Conservation (phyloP, 192 early-diverging fungal genomes). For the Spizellomyces punctatus region DNA sequence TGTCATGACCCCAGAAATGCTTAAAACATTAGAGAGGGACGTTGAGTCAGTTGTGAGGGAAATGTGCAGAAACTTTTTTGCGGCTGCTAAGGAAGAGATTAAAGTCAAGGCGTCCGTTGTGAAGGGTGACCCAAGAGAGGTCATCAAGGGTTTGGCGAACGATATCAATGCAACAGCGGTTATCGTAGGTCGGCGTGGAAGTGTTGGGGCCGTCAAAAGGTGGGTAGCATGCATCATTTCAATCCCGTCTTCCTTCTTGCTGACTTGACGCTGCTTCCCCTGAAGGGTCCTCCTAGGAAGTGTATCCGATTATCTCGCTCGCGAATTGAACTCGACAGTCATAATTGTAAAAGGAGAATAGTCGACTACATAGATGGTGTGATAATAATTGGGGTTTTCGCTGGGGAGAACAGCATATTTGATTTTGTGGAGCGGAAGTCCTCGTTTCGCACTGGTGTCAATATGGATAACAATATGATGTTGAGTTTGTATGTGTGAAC, state of each 20-base stretch:
- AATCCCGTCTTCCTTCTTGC: neutral
- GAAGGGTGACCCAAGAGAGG: constrained; percentile 33
- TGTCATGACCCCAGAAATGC: constrained; percentile 23
- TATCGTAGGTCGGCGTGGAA: constrained; percentile 30
- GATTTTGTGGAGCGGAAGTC: too few relatives aligned
- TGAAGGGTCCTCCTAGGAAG: constrained; percentile 25
- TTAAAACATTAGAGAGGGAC: constrained; percentile 14
- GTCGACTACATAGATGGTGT: too few relatives aligned
- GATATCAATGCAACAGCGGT: constrained; percentile 17
- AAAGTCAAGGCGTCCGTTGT: constrained; percentile 19
- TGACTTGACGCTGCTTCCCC: neutral
- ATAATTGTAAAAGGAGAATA: constrained; percentile 29
- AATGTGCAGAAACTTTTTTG: constrained; percentile 1
- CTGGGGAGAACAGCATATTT: too few relatives aligned
- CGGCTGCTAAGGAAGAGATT: neutral
- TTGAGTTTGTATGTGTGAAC: too few relatives aligned
- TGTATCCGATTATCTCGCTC: constrained; percentile 28
- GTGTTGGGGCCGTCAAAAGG: constrained; percentile 33
- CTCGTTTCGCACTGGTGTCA: too few relatives aligned
- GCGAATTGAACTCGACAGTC: constrained; percentile 17
- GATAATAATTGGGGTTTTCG: too few relatives aligned
- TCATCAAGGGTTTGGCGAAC: constrained; percentile 16
- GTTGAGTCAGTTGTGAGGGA: constrained; percentile 10
- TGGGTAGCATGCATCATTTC: constrained; percentile 4
- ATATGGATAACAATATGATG: too few relatives aligned